These are phyloP conservation scores for Neurospora sp. DNA, from an alignment of 495 filamentous ascomycete species.

Conservation along the genomic window DNA sequence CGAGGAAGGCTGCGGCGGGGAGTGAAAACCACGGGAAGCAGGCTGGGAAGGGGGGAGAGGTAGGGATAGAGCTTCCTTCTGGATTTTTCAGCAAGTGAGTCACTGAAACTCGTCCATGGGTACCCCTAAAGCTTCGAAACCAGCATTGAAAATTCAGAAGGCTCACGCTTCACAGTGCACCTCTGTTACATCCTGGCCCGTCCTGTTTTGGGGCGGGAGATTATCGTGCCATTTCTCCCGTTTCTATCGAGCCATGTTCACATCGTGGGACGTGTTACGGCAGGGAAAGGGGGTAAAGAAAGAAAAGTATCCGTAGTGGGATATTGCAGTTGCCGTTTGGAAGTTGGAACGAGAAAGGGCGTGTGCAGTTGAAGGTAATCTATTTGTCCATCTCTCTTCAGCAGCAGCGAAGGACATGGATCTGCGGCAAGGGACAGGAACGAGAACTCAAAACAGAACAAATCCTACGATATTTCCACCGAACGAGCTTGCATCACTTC, in stretches of 20 bases:
- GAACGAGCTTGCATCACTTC: not conserved
- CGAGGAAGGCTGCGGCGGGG: not conserved
- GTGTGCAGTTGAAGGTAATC: not conserved
- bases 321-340: not conserved
- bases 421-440: not conserved
- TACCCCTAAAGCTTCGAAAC: not conserved
- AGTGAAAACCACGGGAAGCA: not conserved
- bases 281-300: not conserved
- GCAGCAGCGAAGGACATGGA: not conserved
- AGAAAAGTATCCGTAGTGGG: not conserved
- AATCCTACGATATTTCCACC: not conserved
- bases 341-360: not conserved
- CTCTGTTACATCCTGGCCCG: not conserved
- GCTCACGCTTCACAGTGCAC: not conserved
- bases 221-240: not conserved
- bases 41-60: not conserved
- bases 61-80: not conserved
- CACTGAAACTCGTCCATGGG: not conserved
- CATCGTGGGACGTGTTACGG: not conserved
- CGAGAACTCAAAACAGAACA: not conserved
- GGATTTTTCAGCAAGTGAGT: not conserved
- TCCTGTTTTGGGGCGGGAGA: not conserved
- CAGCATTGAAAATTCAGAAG: not conserved
- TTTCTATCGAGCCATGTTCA: not conserved
- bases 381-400: not conserved